A percentile compares a stretch with the other conserved stretches of the same genome.
Evolutionary conservation across 306 rosid genomes (phyloP).

Genomic region (Oxytropis ochrocephala): DNA sequence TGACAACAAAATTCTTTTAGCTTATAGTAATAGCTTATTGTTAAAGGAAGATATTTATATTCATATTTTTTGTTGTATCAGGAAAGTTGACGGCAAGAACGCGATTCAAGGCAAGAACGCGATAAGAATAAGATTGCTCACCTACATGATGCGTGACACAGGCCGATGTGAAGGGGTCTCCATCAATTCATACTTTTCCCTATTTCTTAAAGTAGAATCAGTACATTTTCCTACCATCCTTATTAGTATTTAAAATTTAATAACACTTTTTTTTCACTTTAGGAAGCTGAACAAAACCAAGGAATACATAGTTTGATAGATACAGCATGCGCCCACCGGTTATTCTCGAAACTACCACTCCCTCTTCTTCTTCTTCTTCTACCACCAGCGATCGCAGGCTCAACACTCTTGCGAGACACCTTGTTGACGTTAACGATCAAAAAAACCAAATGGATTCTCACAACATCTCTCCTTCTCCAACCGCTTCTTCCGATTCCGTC

Average conservation of each 20-base stretch:
- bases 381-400: slow-evolving; percentile 62
- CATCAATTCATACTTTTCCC: too few relatives aligned
- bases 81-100: neutral
- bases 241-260: neutral
- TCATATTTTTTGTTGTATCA: neutral
- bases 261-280: neutral
- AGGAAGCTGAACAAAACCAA: neutral
- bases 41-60: too few relatives aligned
- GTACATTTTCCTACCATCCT: neutral
- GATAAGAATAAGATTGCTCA: neutral
- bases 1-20: too few relatives aligned
- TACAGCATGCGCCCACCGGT: slow-evolving; percentile 71
- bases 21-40: too few relatives aligned
- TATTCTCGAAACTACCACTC: slow-evolving; percentile 5
- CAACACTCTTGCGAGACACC: slow-evolving; percentile 46
- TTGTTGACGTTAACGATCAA: slow-evolving; percentile 11
- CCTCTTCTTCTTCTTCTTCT: slow-evolving; percentile 7
- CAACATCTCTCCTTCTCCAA: slow-evolving; percentile 48
- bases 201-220: neutral
- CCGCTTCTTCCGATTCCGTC: slow-evolving; percentile 54
- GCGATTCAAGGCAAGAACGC: neutral
- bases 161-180: neutral
- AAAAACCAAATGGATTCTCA: slow-evolving; percentile 42
- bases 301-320: neutral
- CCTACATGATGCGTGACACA: neutral